A percentile compares a stretch with the other conserved stretches of the same genome.
Evolutionary conservation across 257 asterid species (phyloP).

Genomic region (Solanum paucissectum): DNA sequence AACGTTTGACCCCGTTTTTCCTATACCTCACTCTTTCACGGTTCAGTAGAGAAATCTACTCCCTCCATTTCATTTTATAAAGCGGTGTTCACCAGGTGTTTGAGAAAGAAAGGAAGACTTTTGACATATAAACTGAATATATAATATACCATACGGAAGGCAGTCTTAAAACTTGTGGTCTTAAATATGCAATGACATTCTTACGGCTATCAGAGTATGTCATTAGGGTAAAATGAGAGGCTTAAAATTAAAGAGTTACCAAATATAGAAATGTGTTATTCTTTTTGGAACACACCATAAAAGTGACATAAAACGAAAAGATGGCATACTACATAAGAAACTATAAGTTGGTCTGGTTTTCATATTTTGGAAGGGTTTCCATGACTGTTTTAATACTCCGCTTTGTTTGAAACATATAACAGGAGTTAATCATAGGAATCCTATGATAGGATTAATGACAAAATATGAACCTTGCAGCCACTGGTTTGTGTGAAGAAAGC

Average conservation of each 20-base stretch:
- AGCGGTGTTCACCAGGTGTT: not conserved
- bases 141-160: not conserved
- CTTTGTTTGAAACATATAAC: not conserved
- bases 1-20: not conserved
- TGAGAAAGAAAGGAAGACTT: not conserved
- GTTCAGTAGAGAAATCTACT: not conserved
- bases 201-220: not conserved
- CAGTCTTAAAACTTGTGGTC: not conserved
- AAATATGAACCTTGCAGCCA: constrained; percentile 63
- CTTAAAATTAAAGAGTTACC: not conserved
- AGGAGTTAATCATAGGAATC: not conserved
- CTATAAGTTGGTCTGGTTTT: not conserved
- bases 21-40: not conserved
- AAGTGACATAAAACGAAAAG: not conserved
- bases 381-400: not conserved
- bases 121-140: not conserved
- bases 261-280: not conserved
- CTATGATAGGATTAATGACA: not conserved
- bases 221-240: not conserved
- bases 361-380: not conserved
- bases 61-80: not conserved
- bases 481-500: constrained; percentile 84
- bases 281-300: not conserved
- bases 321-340: not conserved
- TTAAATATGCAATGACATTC: not conserved